These are phyloP conservation scores for Chalciporus sp. DNA, from an alignment of 1,284 basidiomycete species.

Conservation along the genomic window DNA sequence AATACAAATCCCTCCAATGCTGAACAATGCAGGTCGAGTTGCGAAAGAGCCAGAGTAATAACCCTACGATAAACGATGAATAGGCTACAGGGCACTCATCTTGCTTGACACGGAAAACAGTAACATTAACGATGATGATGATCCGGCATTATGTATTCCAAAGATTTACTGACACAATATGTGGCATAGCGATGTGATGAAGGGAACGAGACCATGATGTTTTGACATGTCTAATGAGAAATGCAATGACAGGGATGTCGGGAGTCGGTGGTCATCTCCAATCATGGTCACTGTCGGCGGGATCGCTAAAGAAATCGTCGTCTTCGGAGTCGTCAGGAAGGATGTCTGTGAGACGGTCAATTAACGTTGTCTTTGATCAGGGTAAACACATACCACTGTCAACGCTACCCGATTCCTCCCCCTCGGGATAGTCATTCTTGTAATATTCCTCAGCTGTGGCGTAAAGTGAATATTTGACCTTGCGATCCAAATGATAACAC, in stretches of 20 bases:
- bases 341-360: conserved; percentile 22
- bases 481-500: conserved; percentile 11
- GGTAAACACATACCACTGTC: conserved; percentile 39
- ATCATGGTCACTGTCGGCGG: conserved; percentile 25
- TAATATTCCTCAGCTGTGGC: conserved; percentile 76
- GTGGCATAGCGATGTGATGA: conserved; percentile 9
- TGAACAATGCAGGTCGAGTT: conserved; percentile 28
- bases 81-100: too few species aligned
- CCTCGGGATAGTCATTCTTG: conserved; percentile 80
- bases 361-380: background rate
- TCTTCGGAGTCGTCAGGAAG: conserved; percentile 31
- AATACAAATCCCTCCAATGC: background rate
- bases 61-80: too few species aligned
- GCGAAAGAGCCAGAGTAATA: conserved; percentile 14
- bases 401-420: conserved; percentile 53
- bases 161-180: conserved; percentile 16
- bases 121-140: background rate
- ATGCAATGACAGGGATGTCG: conserved; percentile 22
- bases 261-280: conserved; percentile 28
- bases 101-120: too few species aligned
- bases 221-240: conserved; percentile 20
- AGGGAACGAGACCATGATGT: conserved; percentile 20
- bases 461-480: background rate
- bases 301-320: conserved; percentile 22
- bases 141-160: conserved; percentile 1